These are phyloP conservation scores for Carex scoparia DNA, from an alignment of 176 grass and related monocot species.

Conservation along the genomic window DNA sequence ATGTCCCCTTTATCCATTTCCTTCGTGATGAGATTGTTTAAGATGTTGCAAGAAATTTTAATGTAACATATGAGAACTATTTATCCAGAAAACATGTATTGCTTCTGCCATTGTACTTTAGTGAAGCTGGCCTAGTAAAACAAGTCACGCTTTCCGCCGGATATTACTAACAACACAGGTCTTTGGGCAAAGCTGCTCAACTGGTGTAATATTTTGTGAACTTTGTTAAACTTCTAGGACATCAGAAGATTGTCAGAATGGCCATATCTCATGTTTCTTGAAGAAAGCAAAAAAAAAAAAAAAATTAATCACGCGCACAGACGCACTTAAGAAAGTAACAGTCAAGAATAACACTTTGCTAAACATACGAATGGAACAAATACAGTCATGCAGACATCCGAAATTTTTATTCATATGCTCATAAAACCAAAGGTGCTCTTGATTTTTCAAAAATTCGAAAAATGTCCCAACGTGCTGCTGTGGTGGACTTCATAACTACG, in stretches of 20 bases:
- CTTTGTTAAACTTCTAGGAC: not conserved
- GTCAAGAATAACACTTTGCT: not conserved
- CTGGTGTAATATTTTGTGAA: not conserved
- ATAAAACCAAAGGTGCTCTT: too few species aligned
- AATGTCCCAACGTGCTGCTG: too few species aligned
- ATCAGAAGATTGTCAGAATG: not conserved
- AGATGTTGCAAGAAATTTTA: not conserved
- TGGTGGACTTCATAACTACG: too few species aligned
- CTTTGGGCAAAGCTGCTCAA: not conserved
- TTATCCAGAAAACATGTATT: not conserved
- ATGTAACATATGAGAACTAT: not conserved
- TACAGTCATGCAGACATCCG: not conserved
- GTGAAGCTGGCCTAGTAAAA: not conserved
- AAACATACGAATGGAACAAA: not conserved
- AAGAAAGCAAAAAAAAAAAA: not conserved
- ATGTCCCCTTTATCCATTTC: not conserved
- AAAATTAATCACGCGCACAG: not conserved
- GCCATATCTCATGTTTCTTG: not conserved
- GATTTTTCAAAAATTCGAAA: too few species aligned
- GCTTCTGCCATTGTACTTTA: not conserved
- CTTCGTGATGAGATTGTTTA: not conserved
- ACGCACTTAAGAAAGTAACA: not conserved
- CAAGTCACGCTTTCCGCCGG: not conserved
- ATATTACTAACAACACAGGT: not conserved
- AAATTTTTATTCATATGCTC: too few species aligned